Evolutionary conservation across 768 basidiomycete genomes (phyloP), one percentile per base, ranked within the genome.

Genomic region (Auriscalpium microsporum): DNA sequence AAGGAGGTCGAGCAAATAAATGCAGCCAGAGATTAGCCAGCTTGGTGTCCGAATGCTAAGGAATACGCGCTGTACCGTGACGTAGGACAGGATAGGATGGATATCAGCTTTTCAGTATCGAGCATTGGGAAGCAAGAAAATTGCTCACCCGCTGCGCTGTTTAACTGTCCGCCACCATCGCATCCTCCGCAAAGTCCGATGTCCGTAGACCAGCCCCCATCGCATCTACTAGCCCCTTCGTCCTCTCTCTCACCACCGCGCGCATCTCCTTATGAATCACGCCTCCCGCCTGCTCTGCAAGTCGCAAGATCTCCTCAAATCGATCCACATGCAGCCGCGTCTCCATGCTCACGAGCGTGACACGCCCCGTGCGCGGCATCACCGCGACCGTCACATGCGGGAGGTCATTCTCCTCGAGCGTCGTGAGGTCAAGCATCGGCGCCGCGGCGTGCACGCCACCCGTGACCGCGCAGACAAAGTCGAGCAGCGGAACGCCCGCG

Each of bases 291-390:
- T 91, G 84, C 34, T 83, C 78, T 0, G 87, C 93, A 51, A 94
- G 68, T 61, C 75, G 73, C 62, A 97, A 82, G 62, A 97, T 82
- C 65, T 94, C 94, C 67, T 89, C 89, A 62, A 98, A 96, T 52
- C 92, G 78, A 63, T 94, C 93, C 10, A 94, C 84, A 63, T 92
- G 92, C 56, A 99, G 69, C n/a, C 94, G 76, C 14, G 93, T 94
- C 70, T 98, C 96, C 83, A 97, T 88, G 50, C 86, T 87, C 58
- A 93, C 87, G 37, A 98, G 76, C 14, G 90, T 91, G 46, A 96
- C 83, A 57, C 86, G 87, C 5, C 82, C 80, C n/a, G 86, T 83
- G 62, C 84, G 83, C 8, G 96, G 94, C 78, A 97, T 84, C 33
- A 90, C 78, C 0, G 93, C 96, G 42, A 97, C 83, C 2, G 92